phyloP scores from a whole-genome alignment of 2,329 filamentous ascomycete species.

The Torrubiella hemipterigena region DNA sequence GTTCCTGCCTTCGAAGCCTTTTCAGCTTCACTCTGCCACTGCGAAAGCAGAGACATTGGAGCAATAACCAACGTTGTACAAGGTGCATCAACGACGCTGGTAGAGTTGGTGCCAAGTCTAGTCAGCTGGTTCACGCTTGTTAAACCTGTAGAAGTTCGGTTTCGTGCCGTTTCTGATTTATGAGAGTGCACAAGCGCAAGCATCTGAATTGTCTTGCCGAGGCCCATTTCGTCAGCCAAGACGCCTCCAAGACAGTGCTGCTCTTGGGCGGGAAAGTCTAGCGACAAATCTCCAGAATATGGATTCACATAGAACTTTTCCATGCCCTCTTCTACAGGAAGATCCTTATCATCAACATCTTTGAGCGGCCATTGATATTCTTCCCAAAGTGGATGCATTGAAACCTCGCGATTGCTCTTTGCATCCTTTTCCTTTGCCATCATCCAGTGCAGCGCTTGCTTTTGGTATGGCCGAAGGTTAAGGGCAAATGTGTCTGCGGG shows the following conservation, averaged over 20 bases:
- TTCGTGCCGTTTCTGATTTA: slow-evolving; percentile 41
- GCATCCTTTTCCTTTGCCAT: slow-evolving; percentile 80
- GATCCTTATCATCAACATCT: slow-evolving; percentile 70
- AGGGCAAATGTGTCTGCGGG: slow-evolving; percentile 73
- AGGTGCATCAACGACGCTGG: slow-evolving; percentile 55
- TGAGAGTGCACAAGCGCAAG: slow-evolving; percentile 84
- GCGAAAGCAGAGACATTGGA: slow-evolving; percentile 89
- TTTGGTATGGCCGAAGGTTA: slow-evolving; percentile 83
- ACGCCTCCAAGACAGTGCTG: slow-evolving; percentile 92
- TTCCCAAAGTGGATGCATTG: slow-evolving; percentile 97
- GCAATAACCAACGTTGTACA: slow-evolving; percentile 92
- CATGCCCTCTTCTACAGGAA: slow-evolving; percentile 54
- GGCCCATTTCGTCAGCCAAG: slow-evolving; percentile 91
- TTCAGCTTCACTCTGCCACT: slow-evolving; percentile 92
- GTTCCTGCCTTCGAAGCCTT: slow-evolving; percentile 80
- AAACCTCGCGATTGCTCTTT: slow-evolving; percentile 56
- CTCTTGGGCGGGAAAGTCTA: slow-evolving; percentile 86
- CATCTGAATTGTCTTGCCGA: slow-evolving; percentile 99
- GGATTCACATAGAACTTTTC: slow-evolving; percentile 87
- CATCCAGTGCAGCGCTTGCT: slow-evolving; percentile 95
- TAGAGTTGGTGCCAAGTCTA: slow-evolving; percentile 44
- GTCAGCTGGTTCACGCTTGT: slow-evolving; percentile 48
- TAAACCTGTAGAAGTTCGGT: slow-evolving; percentile 17
- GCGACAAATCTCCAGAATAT: slow-evolving; percentile 85
- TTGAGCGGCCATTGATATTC: slow-evolving; percentile 83